phyloP scores from a whole-genome alignment of 306 rosid species.

The Acacia acuminata region DNA sequence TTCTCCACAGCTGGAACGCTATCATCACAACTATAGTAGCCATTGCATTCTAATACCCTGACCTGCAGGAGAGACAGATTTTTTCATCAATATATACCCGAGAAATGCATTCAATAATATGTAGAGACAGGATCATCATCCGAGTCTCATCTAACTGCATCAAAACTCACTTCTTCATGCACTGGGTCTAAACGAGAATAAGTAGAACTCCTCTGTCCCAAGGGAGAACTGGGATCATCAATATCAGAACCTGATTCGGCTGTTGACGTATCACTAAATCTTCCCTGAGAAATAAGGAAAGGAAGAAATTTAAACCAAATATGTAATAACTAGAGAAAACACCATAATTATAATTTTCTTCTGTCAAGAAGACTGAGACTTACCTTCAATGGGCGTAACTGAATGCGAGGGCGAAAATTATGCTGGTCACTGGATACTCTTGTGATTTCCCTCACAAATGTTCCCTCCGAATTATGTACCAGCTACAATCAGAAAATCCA shows the following conservation, averaged over 20 bases:
- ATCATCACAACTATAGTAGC: slow-evolving; percentile 86
- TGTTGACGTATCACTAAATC: slow-evolving; percentile 62
- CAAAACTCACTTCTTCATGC: slow-evolving; percentile 75
- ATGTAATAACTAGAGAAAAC: background rate
- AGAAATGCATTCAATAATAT: slow-evolving; percentile 2
- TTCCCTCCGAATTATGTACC: slow-evolving; percentile 61
- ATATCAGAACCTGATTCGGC: slow-evolving; percentile 78
- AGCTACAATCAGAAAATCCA: slow-evolving; percentile 60
- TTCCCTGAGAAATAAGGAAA: slow-evolving; percentile 51
- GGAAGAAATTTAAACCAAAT: background rate
- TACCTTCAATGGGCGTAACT: slow-evolving; percentile 60
- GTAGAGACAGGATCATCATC: slow-evolving; percentile 15
- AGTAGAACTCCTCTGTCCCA: slow-evolving; percentile 48
- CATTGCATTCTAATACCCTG: slow-evolving; percentile 55
- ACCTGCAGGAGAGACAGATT: slow-evolving; percentile 37
- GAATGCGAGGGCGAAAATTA: slow-evolving; percentile 49
- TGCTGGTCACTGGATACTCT: slow-evolving; percentile 49
- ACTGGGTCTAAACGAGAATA: slow-evolving; percentile 68
- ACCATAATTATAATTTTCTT: slow-evolving; percentile 16
- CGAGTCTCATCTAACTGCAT: background rate
- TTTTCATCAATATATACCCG: slow-evolving; percentile 7
- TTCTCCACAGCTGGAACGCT: slow-evolving; percentile 43
- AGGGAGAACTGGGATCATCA: slow-evolving; percentile 68
- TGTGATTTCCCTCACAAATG: slow-evolving; percentile 68
- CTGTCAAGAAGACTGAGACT: slow-evolving; percentile 29